Evolutionary conservation across 352 stramenopile species (phyloP).

Genomic region (Peronospora belbahrii): DNA sequence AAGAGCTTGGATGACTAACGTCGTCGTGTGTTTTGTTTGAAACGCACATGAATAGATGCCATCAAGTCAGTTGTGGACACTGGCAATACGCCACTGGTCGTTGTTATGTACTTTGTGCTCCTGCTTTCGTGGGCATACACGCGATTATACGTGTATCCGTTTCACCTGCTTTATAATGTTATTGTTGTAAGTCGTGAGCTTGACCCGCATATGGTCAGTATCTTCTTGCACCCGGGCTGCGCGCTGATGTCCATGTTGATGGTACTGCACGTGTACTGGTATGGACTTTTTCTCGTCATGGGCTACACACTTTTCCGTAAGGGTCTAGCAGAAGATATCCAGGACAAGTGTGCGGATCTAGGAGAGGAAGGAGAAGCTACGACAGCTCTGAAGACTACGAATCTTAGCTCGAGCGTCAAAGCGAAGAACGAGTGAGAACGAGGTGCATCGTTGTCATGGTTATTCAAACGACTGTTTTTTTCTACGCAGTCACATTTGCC

Average conservation of each 20-base stretch:
- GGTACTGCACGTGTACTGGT: conserved; percentile 44
- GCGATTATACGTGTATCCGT: conserved; percentile 38
- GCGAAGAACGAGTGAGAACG: conserved; percentile 26
- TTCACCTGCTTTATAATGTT: conserved; percentile 26
- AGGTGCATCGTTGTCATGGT: too few species aligned
- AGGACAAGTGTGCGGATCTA: conserved; percentile 30
- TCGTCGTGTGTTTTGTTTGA: conserved; percentile 1
- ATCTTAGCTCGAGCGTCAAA: conserved; percentile 11
- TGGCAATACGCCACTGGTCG: conserved; percentile 23
- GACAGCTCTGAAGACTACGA: conserved; percentile 8
- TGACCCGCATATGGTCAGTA: conserved; percentile 17
- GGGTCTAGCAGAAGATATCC: conserved; percentile 35
- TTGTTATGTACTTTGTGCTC: conserved; percentile 28
- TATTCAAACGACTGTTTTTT: too few species aligned
- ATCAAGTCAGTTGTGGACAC: conserved; percentile 66
- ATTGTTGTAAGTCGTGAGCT: conserved; percentile 16
- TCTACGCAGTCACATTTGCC: too few species aligned
- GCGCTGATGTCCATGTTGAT: conserved; percentile 36
- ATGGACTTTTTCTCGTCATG: conserved; percentile 39
- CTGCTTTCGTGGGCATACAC: conserved; percentile 37
- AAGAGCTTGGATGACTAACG: conserved; percentile 6
- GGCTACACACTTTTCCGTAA: conserved; percentile 36
- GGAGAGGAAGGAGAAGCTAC: conserved; percentile 5
- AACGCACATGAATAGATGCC: conserved; percentile 28
- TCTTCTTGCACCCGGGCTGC: conserved; percentile 28